Evolutionary conservation across 2,329 filamentous ascomycete species (phyloP), one percentile per base, ranked within the genome.

Genomic region (Waltergamsia citrina): DNA sequence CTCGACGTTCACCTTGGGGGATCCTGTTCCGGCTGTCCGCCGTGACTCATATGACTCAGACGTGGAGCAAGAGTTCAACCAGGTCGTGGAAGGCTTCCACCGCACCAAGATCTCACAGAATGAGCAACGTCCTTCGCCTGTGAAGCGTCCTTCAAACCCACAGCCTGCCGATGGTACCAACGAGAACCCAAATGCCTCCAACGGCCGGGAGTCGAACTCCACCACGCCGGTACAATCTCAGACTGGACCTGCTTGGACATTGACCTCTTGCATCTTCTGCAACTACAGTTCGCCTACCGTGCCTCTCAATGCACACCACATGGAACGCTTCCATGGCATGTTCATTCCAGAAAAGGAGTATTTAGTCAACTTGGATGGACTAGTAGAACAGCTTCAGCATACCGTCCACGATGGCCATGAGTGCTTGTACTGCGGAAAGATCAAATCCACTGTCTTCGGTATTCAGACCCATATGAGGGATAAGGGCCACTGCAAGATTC

Each of bases 391-490:
- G 41, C 68, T 98, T 11, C 80, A 86, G 49, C 70, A 79, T 42
- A 93, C 87, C 45, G 80, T 98, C 26, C 73, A 80, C 40, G 74
- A 86, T 38, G 75, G 81, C 41, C 78, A 86, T 52, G 81, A 94
- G 56, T 98, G 92, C 55, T 59, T 98, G 30, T 87, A 80, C 52
- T 98, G 92, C 54, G 81, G 84, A 52, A 93, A 92, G 57, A 59
- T 81, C 28, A 85, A 92, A 52, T 75, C 80, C 41, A 88, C 80
- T 10, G 69, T 82, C 0, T 78, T 80, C 37, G 90, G 85, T 14
- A 77, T 88, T 18, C 88, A 95, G 53, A 95, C 88, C 1, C 92
- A 98, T 56, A 98, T 98, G 92, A 80, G 86, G 29, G 92, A 98
- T 55, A 90, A 87, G 53, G 83, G 86, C 1, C 92, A 98, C 60